Evolutionary conservation across 805 yeast species (phyloP), one percentile per base, ranked within the genome.

Genomic region (Kuraishia capsulata): DNA sequence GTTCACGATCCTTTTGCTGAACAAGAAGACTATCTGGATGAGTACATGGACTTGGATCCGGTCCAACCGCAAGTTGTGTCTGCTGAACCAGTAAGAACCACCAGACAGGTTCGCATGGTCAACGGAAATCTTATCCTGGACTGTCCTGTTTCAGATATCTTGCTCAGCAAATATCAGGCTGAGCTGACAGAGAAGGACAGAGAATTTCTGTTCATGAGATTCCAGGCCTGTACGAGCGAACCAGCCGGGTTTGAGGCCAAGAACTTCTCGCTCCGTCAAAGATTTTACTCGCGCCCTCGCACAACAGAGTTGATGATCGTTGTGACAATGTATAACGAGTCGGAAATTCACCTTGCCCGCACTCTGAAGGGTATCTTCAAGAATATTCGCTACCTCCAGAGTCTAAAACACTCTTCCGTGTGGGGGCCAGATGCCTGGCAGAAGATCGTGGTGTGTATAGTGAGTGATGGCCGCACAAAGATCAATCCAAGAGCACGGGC

Each of bases 371-470:
- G 97, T 47, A 85, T 87, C 10, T 86, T 90, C 64, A 84, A 85
- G 42, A 90, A 92, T 56, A 81, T 90, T 45, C 70, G 76, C 44
- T 80, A 88, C 56, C 67, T 92, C 52, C 71, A 78, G 38, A 71
- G 83, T 43, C 67, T 79, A 24, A 71, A 78, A 44, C 56, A 67
- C 17, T 76, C 84, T 1, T 71, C 75, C 11, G 71, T 78, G 1
- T 90, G 98, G 98, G 97, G 97, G n/a, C 77, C 77, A 33, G 95
- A 86, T 41, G 78, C 95, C 1, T 90, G 97, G 97, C 87, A 89
- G 49, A 90, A 87, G 52, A 78, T 90, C 25, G 96, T 87, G 9
- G 92, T 92, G 16, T 76, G 86, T 47, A 75, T 90, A 23, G 89
- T 90, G 11, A 82, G 89, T 42, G 98, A 90, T 62, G 98, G 98